Evolutionary conservation across 1,139 yeast species (phyloP), one percentile per base, ranked within the genome.

Genomic region (Pneumocystis murina): DNA sequence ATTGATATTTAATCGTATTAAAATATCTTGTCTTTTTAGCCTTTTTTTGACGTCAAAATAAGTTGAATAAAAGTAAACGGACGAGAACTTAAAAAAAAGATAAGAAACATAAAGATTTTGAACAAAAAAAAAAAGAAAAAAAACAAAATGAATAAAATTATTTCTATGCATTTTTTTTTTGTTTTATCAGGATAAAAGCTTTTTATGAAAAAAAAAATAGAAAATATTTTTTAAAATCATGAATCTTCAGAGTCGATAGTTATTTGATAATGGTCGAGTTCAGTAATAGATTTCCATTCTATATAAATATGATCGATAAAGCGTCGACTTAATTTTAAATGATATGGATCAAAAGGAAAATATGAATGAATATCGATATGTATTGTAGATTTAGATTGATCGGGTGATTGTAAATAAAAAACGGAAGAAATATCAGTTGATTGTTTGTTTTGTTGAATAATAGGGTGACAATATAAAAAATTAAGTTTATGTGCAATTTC

Each of bases 271-370:
- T 83, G 87, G 66, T 84, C 86, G 60, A 85, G 89, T 16, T 74
- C 75, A 33, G 79, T 76, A 14, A 79, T 81, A 62, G 84, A 89
- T 60, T 82, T 84, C 98, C 98, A 92, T 70, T 90, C 95, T 38
- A 90, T 83, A 72, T 86, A 89, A 64, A 79, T 78, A 54, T 78
- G 80, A 39, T 78, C 76, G 66, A 85, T 75, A 55, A 84, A 77
- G 33, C 75, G 75, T 69, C 84, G 83, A 64, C 89, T 81, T 30
- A 75, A 75, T 60, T 85, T 87, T 68, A 92, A 79, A 62, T 87
- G 83, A 68, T 92, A 76, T 0, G 98, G 98, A 76, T 92, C 98
- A 73, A 88, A 92, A 14, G 98, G 98, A 75, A 92, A 92, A 73
- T 89, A 92, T n/a, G 66, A 59, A 10, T 65, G 65, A n/a, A 65